Evolutionary conservation across 2,329 filamentous ascomycete genomes (phyloP).

Genomic region (Chaetomium sp.): DNA sequence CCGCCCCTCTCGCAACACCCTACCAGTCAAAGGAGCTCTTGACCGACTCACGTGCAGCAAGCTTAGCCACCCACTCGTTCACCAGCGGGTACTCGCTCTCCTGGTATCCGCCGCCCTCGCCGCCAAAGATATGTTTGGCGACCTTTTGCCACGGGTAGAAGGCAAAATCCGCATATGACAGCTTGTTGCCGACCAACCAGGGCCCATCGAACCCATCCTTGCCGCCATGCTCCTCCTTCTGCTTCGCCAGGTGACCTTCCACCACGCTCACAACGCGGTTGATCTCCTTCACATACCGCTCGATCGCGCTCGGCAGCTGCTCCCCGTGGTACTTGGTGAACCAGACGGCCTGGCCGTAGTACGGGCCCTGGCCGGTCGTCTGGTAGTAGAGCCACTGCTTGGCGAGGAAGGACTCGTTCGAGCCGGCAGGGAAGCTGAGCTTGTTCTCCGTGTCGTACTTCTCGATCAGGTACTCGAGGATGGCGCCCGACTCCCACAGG

Average conservation of each 20-base stretch:
- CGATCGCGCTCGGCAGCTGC: constrained; percentile 19
- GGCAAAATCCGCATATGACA: constrained; percentile 23
- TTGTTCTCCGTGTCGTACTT: constrained; percentile 38
- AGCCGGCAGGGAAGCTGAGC: constrained; percentile 32
- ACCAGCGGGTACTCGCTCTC: constrained; percentile 15
- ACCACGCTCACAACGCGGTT: constrained; percentile 23
- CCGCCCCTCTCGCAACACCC: not conserved
- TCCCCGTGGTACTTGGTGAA: constrained; percentile 25
- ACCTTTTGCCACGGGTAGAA: constrained; percentile 20
- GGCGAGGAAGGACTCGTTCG: constrained; percentile 31
- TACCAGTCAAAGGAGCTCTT: not conserved
- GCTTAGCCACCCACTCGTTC: constrained; percentile 17
- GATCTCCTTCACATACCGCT: constrained; percentile 25
- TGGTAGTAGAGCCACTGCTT: constrained; percentile 41
- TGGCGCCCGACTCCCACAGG: constrained; percentile 45
- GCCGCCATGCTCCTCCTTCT: constrained; percentile 12
- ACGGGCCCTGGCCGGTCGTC: constrained; percentile 37
- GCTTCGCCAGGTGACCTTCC: constrained; percentile 16
- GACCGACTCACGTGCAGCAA: constrained; percentile 10
- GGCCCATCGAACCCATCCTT: constrained; percentile 12
- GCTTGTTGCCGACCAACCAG: constrained; percentile 25
- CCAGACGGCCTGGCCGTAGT: constrained; percentile 32
- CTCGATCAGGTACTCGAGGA: constrained; percentile 41
- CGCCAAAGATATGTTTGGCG: not conserved
- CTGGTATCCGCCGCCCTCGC: not conserved